Base-by-base conservation (phyloP, 305 asterid genomes). In the Lippia alba region DNA sequence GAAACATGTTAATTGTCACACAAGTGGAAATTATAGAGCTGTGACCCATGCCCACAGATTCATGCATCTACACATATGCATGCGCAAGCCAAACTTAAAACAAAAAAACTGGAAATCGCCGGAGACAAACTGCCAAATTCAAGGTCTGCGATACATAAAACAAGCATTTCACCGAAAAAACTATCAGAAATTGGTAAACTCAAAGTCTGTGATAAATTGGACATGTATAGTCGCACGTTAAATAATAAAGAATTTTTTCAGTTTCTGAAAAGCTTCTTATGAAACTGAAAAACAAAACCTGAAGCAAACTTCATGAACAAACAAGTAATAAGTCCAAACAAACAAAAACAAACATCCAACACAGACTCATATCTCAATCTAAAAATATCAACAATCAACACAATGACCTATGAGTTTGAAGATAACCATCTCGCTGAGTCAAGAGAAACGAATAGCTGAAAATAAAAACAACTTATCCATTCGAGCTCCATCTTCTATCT, bases 121-220 rank as follows among this genome's bases (percentile, higher is more conserved):
- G 11, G 4, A 48, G 44, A 40, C 49, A 36, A 10, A 9, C 65
- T 12, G 11, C 12, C 40, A 57, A 70, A 39, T 39, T 53, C 1
- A 68, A 51, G 30, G 30, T 24, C 3, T 24, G 30, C 3, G 30
- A 24, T 24, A 24, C 30, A 24, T 24, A 24, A 24, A 24, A 24
- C 30, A 24, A 24, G 30, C 3, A 24, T 24, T 24, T 24, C 30
- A 24, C 58, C 45, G 57, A 65, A 16, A 17, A 44, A 65, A 24
- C 33, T 51, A 44, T 8, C 33, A 36, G 11, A 60, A 60, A 33
- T 19, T 4, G 19, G 8, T 63, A 67, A 67, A 46, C 41, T 55
- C 71, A 30, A 61, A 50, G 61, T 61, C 71, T 16, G 62, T 24
- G 59, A 61, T 19, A 59, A 59, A 78, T 44, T 73, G 24, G 56